A percentile compares a stretch with the other conserved stretches of the same genome.
phyloP scores from a whole-genome alignment of 2,329 filamentous ascomycete genomes.

The Verticillium isaacii region DNA sequence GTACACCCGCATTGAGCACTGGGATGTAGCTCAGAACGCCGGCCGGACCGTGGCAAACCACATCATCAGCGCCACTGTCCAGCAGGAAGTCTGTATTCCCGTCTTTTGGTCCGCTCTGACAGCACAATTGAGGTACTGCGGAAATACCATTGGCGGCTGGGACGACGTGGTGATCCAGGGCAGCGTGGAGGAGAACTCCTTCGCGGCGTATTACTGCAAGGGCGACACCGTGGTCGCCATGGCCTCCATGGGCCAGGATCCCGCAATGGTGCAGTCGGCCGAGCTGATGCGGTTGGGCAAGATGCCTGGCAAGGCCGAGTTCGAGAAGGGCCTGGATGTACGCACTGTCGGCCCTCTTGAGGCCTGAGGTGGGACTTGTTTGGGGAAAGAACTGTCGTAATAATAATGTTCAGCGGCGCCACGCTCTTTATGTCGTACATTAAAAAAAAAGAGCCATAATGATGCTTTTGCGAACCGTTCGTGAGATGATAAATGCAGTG shows the following conservation, averaged over 20 bases:
- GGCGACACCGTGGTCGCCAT: conserved; percentile 86
- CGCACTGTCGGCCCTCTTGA: conserved; percentile 34
- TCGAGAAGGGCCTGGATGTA: conserved; percentile 58
- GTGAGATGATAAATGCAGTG: neutral
- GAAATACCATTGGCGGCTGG: conserved; percentile 74
- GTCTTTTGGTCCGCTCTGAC: conserved; percentile 96
- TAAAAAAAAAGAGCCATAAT: neutral
- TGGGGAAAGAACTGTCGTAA: neutral
- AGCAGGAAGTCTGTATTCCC: conserved; percentile 74
- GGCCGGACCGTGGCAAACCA: conserved; percentile 75
- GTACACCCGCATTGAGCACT: conserved; percentile 86
- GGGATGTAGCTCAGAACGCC: conserved; percentile 95
- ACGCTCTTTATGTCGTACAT: neutral
- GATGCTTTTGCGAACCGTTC: neutral
- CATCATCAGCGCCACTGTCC: conserved; percentile 62
- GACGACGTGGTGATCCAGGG: conserved; percentile 83
- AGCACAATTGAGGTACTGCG: conserved; percentile 86
- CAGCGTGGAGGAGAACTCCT: conserved; percentile 71
- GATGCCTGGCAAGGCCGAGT: conserved; percentile 78
- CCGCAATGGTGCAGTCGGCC: conserved; percentile 74
- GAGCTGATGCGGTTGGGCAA: conserved; percentile 78
- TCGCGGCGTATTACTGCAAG: conserved; percentile 83
- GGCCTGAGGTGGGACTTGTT: conserved; percentile 7
- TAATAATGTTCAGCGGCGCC: neutral
- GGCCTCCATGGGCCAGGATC: conserved; percentile 86